Percentiles rank a stretch among this genome's conserved stretches.
Conservation (phyloP, 306 rosid species). For the Dalbergia cochinchinensis region DNA sequence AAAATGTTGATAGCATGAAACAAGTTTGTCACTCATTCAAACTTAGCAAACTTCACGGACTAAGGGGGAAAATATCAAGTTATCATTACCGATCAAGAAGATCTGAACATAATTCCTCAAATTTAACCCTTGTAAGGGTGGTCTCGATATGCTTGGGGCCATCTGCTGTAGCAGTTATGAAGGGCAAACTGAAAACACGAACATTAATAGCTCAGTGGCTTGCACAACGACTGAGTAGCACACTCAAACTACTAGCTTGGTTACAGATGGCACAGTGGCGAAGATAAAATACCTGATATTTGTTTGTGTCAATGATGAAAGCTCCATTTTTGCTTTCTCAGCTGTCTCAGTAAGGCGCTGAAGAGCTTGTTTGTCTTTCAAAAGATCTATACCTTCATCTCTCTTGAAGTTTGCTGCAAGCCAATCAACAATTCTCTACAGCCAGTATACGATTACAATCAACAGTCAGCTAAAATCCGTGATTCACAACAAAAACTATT, state of each 20-base stretch:
- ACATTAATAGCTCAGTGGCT: not conserved
- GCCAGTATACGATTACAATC: not conserved
- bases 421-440: conserved; percentile 96
- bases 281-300: conserved; percentile 74
- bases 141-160: conserved; percentile 99
- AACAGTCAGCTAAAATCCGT: conserved; percentile 4
- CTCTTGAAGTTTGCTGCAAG: conserved; percentile 76
- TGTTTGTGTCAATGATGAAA: conserved; percentile 89
- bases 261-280: not conserved
- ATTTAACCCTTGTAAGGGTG: conserved; percentile 87
- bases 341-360: conserved; percentile 98
- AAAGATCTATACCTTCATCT: conserved; percentile 88
- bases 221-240: not conserved
- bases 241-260: not conserved
- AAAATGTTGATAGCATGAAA: not conserved
- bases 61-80: not conserved
- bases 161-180: conserved; percentile 94
- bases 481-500: not conserved
- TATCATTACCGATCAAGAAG: conserved; percentile 83
- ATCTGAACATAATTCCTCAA: conserved; percentile 92
- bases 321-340: conserved; percentile 98
- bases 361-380: conserved; percentile 98
- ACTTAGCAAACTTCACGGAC: not conserved
- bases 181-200: conserved; percentile 73
- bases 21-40: not conserved